Evolutionary conservation across 805 yeast genomes (phyloP).

Genomic region (Candida oleophila): DNA sequence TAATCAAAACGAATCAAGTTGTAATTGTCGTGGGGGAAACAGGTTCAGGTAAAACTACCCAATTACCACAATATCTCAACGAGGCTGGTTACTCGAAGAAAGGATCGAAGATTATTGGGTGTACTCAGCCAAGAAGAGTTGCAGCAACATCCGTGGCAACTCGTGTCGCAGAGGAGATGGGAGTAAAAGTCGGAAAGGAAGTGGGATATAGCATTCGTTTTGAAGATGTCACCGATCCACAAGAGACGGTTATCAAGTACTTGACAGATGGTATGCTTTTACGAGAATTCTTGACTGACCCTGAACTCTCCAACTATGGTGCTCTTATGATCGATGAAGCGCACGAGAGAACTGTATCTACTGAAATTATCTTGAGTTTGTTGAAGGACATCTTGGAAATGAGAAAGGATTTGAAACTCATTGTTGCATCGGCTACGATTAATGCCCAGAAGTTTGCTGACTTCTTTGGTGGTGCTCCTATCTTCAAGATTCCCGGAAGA

Average conservation of each 20-base stretch:
- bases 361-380: conserved; percentile 79
- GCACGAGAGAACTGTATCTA: conserved; percentile 92
- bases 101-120: conserved; percentile 59
- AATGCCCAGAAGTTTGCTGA: conserved; percentile 84
- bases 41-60: conserved; percentile 95
- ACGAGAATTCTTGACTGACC: conserved; percentile 79
- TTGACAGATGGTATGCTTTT: conserved; percentile 95
- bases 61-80: conserved; percentile 80
- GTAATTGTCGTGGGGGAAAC: conserved; percentile 82
- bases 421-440: conserved; percentile 93
- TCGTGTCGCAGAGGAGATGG: conserved; percentile 89
- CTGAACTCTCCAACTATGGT: conserved; percentile 64
- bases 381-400: conserved; percentile 64
- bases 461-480: conserved; percentile 81
- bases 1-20: conserved; percentile 63
- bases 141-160: conserved; percentile 92
- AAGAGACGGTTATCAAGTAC: conserved; percentile 74
- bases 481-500: conserved; percentile 88
- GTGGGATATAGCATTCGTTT: conserved; percentile 91
- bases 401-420: conserved; percentile 68
- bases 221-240: conserved; percentile 65
- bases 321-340: conserved; percentile 96
- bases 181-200: conserved; percentile 71
- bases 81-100: conserved; percentile 73
- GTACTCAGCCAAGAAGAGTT: conserved; percentile 94